Evolutionary conservation across 2,329 filamentous ascomycete genomes (phyloP), one percentile per base, ranked within the genome.

Genomic region (Exophiala alcalophila): DNA sequence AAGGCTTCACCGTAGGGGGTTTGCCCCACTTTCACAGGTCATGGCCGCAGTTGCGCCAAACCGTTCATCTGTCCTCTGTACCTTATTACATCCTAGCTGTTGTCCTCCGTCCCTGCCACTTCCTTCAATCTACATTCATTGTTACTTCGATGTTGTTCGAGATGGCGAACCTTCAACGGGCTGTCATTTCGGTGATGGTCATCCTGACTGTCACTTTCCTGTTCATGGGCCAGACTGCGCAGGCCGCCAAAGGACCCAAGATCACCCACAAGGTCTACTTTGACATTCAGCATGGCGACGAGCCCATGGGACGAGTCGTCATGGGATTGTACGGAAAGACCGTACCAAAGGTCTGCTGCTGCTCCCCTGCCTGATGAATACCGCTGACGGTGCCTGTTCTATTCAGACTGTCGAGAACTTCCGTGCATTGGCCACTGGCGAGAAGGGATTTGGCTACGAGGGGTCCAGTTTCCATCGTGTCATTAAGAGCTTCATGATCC

Each of bases 211-310:
- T 90, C 59, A 76, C 77, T 57, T 74, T 91, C 63, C 70, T 89
- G 56, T 80, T 87, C 71, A 81, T 94, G 63, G 76, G 84, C 56
- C 83, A 88, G 68, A 77, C 80, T 23, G 81, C 78, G 47, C 80
- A 85, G 57, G 85, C 86, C 40, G 74, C 74, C 55, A 88, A 91
- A 73, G 91, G 92, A 32, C 91, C 88, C 52, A 94, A 92, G 81
- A 91, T 96, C 73, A 96, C 90, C 60, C 76, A 86, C 76, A 95
- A 73, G 76, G 78, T 83, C 59, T 83, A 75, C 65, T 82, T 83
- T 54, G 80, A 83, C 58, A 78, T 83, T 44, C 67, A 75, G 54
- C 76, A 82, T 63, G 80, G 76, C 47, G 79, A 79, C 53, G 72
- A 83, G 61, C 63, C 73, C 19, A 54, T 83, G 38, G 80, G 80